phyloP scores from a whole-genome alignment of 2,329 filamentous ascomycete genomes.

The Alternaria viburni region DNA sequence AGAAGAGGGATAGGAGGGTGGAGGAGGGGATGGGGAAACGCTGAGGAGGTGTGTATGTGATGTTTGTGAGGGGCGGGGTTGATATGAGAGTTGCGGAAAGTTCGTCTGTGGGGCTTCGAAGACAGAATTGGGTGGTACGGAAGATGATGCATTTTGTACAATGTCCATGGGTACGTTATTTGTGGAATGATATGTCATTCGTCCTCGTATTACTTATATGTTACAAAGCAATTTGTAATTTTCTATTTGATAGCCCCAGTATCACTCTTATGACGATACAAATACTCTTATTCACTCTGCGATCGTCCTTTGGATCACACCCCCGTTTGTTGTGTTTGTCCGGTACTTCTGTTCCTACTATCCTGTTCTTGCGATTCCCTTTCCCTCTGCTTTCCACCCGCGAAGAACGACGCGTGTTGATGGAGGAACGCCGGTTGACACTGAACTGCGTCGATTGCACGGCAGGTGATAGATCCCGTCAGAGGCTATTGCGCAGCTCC shows the following conservation, averaged over 20 bases:
- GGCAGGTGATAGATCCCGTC: neutral
- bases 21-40: neutral
- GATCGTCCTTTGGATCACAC: neutral
- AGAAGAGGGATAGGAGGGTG: neutral
- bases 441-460: neutral
- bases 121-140: neutral
- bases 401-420: neutral
- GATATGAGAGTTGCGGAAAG: neutral
- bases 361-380: neutral
- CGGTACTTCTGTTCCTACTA: neutral
- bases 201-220: neutral
- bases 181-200: neutral
- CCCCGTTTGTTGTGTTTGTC: neutral
- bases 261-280: neutral
- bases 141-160: neutral
- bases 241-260: fast-evolving
- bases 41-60: neutral
- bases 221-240: neutral
- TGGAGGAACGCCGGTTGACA: too few species aligned
- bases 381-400: neutral
- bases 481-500: neutral
- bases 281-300: neutral
- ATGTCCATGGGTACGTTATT: neutral
- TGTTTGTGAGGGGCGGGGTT: neutral
- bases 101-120: neutral